Conservation (phyloP, 2,329 filamentous ascomycete genomes). For the Exophiala oligosperma region DNA sequence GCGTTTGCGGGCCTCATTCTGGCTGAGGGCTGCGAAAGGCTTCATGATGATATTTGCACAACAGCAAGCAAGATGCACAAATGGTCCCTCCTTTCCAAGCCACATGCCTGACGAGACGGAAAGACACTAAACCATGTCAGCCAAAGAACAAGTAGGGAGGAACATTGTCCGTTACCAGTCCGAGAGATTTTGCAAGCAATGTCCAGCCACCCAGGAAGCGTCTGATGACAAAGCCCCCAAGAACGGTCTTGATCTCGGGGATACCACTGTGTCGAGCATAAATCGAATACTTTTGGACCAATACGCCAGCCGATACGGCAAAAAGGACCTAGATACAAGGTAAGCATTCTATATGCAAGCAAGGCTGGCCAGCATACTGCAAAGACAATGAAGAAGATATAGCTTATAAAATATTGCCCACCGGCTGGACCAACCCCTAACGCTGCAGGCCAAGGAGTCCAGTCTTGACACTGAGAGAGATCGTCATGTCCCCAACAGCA, state of each 20-base stretch:
- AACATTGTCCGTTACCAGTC: slow-evolving; percentile 60
- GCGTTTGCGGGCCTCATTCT: slow-evolving; percentile 90
- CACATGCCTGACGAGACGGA: slow-evolving; percentile 93
- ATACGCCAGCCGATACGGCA: slow-evolving; percentile 71
- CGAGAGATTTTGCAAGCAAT: slow-evolving; percentile 82
- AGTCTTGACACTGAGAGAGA: slow-evolving; percentile 77
- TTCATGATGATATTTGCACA: slow-evolving; percentile 95
- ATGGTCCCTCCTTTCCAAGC: slow-evolving; percentile 92
- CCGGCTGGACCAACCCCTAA: slow-evolving; percentile 65
- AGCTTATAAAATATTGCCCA: slow-evolving; percentile 80
- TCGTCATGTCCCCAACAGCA: slow-evolving; percentile 91
- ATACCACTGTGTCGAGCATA: slow-evolving; percentile 96
- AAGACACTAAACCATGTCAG: slow-evolving; percentile 63
- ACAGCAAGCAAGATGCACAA: slow-evolving; percentile 96
- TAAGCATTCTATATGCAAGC: slow-evolving; percentile 7
- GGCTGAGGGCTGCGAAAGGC: slow-evolving; percentile 74
- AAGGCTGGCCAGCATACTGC: slow-evolving; percentile 62
- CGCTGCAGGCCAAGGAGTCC: slow-evolving; percentile 80
- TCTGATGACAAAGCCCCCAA: slow-evolving; percentile 90
- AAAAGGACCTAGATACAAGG: slow-evolving; percentile 65
- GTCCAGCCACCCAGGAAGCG: slow-evolving; percentile 88
- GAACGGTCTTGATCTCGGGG: slow-evolving; percentile 93
- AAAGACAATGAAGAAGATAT: slow-evolving; percentile 80
- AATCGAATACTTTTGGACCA: slow-evolving; percentile 80
- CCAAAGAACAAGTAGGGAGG: slow-evolving; percentile 18